Base-by-base conservation (phyloP, 352 stramenopile genomes). In the Blastocystis sp. region DNA sequence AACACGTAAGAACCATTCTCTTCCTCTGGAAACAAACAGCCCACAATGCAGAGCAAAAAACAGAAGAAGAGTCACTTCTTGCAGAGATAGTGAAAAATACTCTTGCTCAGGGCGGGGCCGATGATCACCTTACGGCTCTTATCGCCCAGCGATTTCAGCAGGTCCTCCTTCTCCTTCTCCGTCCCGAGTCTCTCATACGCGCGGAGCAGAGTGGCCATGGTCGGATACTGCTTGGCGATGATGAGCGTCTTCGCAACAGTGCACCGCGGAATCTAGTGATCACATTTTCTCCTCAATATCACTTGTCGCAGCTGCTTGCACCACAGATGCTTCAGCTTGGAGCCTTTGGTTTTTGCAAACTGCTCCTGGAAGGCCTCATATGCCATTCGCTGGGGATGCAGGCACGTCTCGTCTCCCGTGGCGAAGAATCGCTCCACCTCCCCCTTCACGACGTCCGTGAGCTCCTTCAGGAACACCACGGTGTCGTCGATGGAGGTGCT, bases 401-500 rank as follows among this genome's bases (percentile, higher is more conserved):
- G 59, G 56, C 74, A 84, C 1, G 45, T 69, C 74, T 66, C 53
- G 9, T 70, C 56, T 23, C 74, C 74, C 23, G 17, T 48, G 21
- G 38, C 52, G 41, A 84, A 84, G 38, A 69, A 84, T 9, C 28
- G 48, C 34, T 69, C 53, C 17, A 84, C 53, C 19, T 17, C 4
- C 1, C 2, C 40, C 41, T 59, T 52, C 53, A 69, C 34, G 38
- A 56, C 28, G 3, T 84, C 74, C 2, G 67, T 53, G 17, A 84
- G 48, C 0, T 21, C 56, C 74, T 69, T 84, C 21, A 88, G 61
- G 48, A 88, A 88, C 67, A 88, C 64, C n/a, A 88, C 45, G 34
- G 64, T 78, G 45, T 88, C 78, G 43, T 88, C 78, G 65, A 88
- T 88, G 0, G 78, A 88, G 17, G 60, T 88, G 56, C 45, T 88